These are phyloP conservation scores for Psilocybe azurescens DNA, from an alignment of 768 basidiomycete genomes.

Conservation along the genomic window DNA sequence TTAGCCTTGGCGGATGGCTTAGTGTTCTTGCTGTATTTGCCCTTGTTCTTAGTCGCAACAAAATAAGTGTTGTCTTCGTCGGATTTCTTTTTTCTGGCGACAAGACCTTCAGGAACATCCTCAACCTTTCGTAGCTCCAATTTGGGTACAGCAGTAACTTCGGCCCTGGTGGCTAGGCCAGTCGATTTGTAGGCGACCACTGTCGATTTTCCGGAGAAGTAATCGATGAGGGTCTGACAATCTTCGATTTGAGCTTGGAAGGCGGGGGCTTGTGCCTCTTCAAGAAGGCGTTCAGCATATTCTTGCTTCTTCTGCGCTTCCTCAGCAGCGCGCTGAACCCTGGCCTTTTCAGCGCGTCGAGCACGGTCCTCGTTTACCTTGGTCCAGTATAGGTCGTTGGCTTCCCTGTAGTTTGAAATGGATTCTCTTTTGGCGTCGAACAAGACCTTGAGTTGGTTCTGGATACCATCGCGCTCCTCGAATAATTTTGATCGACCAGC, in stretches of 20 bases:
- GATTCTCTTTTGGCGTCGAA: slow-evolving; percentile 82
- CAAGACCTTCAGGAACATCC: slow-evolving; percentile 64
- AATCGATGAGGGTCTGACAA: slow-evolving; percentile 91
- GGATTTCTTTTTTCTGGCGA: slow-evolving; percentile 91
- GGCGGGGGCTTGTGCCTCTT: slow-evolving; percentile 90
- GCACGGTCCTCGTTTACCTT: slow-evolving; percentile 92
- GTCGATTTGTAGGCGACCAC: slow-evolving; percentile 47
- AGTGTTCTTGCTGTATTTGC: slow-evolving; percentile 48
- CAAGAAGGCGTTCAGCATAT: slow-evolving; percentile 77
- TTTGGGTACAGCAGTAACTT: slow-evolving; percentile 72
- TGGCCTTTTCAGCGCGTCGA: slow-evolving; percentile 77
- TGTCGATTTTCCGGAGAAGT: slow-evolving; percentile 71
- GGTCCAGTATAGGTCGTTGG: slow-evolving; percentile 79
- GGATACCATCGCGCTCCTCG: slow-evolving; percentile 82
- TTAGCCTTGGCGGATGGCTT: slow-evolving; percentile 42
- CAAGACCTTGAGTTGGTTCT: slow-evolving; percentile 70
- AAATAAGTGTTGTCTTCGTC: slow-evolving; percentile 86
- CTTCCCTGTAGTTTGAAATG: slow-evolving; percentile 72
- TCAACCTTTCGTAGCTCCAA: slow-evolving; percentile 89
- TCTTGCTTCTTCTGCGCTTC: slow-evolving; percentile 84
- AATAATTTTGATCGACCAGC: slow-evolving; percentile 82
- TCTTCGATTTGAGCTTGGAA: slow-evolving; percentile 95
- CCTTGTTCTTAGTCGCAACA: slow-evolving; percentile 68
- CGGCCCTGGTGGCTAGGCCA: slow-evolving; percentile 40
- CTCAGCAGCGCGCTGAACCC: slow-evolving; percentile 76